phyloP scores from a whole-genome alignment of 805 yeast species.

The Candida insectorum region DNA sequence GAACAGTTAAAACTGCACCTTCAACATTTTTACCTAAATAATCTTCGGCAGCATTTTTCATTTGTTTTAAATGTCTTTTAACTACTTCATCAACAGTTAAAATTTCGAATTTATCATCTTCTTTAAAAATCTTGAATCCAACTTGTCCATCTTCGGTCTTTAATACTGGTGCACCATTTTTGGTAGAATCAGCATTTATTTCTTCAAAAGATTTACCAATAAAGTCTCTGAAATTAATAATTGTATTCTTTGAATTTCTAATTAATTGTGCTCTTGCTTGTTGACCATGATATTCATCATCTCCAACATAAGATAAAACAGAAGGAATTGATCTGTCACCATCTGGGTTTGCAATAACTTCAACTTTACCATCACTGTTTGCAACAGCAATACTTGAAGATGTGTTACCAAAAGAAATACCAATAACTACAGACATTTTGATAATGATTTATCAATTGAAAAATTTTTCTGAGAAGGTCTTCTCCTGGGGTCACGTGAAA shows the following conservation, averaged over 20 bases:
- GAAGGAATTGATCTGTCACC: slow-evolving; percentile 98
- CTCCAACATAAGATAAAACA: slow-evolving; percentile 84
- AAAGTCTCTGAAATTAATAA: slow-evolving; percentile 89
- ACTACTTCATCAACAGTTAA: slow-evolving; percentile 75
- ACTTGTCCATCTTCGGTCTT: slow-evolving; percentile 59
- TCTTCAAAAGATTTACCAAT: slow-evolving; percentile 73
- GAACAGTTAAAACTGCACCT: slow-evolving; percentile 85
- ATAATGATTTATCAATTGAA: slow-evolving; percentile 1
- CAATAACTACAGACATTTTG: slow-evolving; percentile 55
- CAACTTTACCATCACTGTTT: slow-evolving; percentile 82
- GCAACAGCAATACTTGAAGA: slow-evolving; percentile 92
- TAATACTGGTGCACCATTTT: slow-evolving; percentile 57
- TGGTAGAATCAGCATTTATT: slow-evolving; percentile 56
- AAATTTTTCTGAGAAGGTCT: too few relatives aligned
- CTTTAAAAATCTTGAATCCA: slow-evolving; percentile 59
- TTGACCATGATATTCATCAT: slow-evolving; percentile 95
- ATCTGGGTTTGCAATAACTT: slow-evolving; percentile 97
- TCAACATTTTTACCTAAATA: slow-evolving; percentile 78
- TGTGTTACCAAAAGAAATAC: slow-evolving; percentile 95
- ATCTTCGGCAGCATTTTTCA: slow-evolving; percentile 88
- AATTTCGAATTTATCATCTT: slow-evolving; percentile 46
- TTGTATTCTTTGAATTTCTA: slow-evolving; percentile 84
- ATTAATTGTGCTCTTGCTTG: slow-evolving; percentile 92
- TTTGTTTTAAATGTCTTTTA: slow-evolving; percentile 76
- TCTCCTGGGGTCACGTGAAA: too few relatives aligned